These are phyloP conservation scores for Candida chilensis DNA, from an alignment of 805 yeast species.

Conservation along the genomic window DNA sequence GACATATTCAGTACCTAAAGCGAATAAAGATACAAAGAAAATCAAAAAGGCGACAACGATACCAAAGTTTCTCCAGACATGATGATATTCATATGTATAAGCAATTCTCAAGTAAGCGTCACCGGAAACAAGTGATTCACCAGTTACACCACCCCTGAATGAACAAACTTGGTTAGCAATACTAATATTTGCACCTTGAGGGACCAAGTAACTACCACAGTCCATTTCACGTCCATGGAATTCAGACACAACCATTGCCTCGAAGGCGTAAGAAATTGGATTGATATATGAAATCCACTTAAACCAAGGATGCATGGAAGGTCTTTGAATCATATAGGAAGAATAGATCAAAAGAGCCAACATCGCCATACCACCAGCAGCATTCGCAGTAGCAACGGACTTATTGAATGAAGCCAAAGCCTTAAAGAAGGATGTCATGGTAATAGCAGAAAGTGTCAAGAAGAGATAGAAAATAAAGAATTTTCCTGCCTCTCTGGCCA, in stretches of 20 bases:
- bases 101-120: constrained; percentile 40
- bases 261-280: constrained; percentile 52
- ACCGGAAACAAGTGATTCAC: constrained; percentile 46
- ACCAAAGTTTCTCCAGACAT: constrained; percentile 80
- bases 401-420: constrained; percentile 42
- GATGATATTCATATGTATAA: constrained; percentile 42
- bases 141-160: constrained; percentile 51
- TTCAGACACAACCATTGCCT: constrained; percentile 57
- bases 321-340: constrained; percentile 56
- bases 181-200: constrained; percentile 40
- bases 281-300: constrained; percentile 54
- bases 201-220: constrained; percentile 51
- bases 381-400: constrained; percentile 47
- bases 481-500: constrained; percentile 38
- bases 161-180: constrained; percentile 41
- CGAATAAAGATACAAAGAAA: constrained; percentile 17
- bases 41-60: constrained; percentile 43
- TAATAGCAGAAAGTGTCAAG: constrained; percentile 28
- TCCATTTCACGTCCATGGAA: constrained; percentile 46
- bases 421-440: constrained; percentile 44
- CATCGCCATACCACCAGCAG: constrained; percentile 47
- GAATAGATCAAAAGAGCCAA: constrained; percentile 47
- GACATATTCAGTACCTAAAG: constrained; percentile 15
- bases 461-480: constrained; percentile 45
- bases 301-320: constrained; percentile 63